Evolutionary conservation across 2,329 filamentous ascomycete species (phyloP), one percentile per base, ranked within the genome.

Genomic region (Pestalotiopsis fici): DNA sequence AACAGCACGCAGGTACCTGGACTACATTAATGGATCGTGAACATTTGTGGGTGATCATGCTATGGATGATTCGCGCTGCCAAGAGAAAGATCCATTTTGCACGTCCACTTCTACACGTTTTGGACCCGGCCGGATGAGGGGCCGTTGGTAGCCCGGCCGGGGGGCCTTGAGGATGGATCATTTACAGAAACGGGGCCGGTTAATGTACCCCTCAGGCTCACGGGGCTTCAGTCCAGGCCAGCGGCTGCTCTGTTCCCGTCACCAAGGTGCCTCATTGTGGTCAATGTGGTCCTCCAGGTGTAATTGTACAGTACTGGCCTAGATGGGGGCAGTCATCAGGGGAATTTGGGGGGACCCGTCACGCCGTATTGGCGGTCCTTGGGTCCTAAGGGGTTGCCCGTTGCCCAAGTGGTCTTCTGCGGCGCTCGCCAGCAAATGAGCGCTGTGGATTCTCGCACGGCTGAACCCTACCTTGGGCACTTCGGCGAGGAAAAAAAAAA

Each of bases 211-310:
- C 59, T 27, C 59, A 23, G n/a, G 31, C 35, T 21, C 35, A 27
- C 55, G 23, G n/a, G 55, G 43, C 31, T 50, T 21, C 43, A 50
- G 43, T 18, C 43, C 21, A 18, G 43, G 43, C 43, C 43, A 50
- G 43, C 43, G 18, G 6, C 18, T 23, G 43, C 43, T 23, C 43
- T n/a, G 43, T n/a, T 31, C 21, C 28, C 50, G 21, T 64, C 61
- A 54, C 31, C 61, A 64, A 28, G 61, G 61, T 35, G 31, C 31
- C 31, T 35, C 31, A 35, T 7, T 35, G 31, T 35, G 31, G 31
- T 35, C 31, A 35, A 11, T 35, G 31, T 64, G 39, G 39, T 55
- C 61, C 39, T 64, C 61, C 61, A 55, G 61, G 61, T 64, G 31
- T n/a, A n/a, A n/a, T n/a, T n/a, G 23, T n/a, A 35, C 11, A 62